These are phyloP conservation scores for Fusarium illudens DNA, from an alignment of 2,329 filamentous ascomycete genomes.

Conservation along the genomic window DNA sequence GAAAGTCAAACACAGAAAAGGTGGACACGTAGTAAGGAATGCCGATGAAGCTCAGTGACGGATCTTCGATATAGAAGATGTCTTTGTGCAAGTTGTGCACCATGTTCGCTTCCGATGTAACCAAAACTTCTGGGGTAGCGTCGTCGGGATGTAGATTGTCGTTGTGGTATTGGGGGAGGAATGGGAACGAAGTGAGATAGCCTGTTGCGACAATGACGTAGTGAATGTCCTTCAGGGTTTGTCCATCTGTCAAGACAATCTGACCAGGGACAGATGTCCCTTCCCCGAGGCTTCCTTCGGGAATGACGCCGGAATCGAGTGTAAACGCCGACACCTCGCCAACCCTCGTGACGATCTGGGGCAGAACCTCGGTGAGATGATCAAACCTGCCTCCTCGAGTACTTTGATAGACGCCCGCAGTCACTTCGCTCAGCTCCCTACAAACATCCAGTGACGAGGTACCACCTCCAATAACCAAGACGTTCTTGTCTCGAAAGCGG, in stretches of 20 bases:
- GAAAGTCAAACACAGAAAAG: slow-evolving; percentile 75
- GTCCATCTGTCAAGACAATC: slow-evolving; percentile 62
- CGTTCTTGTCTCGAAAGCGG: slow-evolving; percentile 61
- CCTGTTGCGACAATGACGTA: slow-evolving; percentile 72
- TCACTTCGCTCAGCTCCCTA: slow-evolving; percentile 49
- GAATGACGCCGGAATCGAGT: slow-evolving; percentile 39
- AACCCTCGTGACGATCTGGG: slow-evolving; percentile 60
- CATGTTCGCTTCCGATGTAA: slow-evolving; percentile 69
- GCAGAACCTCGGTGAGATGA: slow-evolving; percentile 61
- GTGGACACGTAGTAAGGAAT: slow-evolving; percentile 72
- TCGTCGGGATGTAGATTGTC: slow-evolving; percentile 50
- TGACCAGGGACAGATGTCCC: not conserved
- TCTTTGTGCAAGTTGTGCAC: slow-evolving; percentile 74
- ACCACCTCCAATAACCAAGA: slow-evolving; percentile 62
- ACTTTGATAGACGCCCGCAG: slow-evolving; percentile 56
- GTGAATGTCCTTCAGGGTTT: slow-evolving; percentile 63
- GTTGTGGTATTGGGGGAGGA: slow-evolving; percentile 60
- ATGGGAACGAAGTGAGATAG: slow-evolving; percentile 73
- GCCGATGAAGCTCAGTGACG: slow-evolving; percentile 69
- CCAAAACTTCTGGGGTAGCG: slow-evolving; percentile 62
- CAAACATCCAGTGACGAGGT: slow-evolving; percentile 55
- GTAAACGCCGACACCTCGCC: slow-evolving; percentile 58
- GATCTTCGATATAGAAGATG: slow-evolving; percentile 75
- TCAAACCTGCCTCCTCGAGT: slow-evolving; percentile 67
- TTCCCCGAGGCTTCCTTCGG: slow-evolving; percentile 54